phyloP scores from a whole-genome alignment of 2,329 filamentous ascomycete species.

The Pyricularia pennisetigena region DNA sequence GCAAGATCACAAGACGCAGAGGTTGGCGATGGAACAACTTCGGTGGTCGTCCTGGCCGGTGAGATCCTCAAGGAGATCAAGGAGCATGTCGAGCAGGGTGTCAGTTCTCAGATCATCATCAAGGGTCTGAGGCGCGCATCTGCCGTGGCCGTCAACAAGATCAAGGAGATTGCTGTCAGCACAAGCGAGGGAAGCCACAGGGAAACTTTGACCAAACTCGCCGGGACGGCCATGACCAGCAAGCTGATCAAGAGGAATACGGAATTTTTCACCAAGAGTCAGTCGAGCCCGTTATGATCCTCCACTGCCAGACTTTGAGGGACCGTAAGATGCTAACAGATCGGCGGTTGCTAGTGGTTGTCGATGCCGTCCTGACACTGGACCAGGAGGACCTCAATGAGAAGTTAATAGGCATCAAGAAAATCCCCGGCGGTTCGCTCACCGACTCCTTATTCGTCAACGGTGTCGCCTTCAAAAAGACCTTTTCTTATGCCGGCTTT shows the following conservation, averaged over 20 bases:
- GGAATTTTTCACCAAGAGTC: slow-evolving; percentile 95
- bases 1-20: slow-evolving; percentile 98
- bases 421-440: slow-evolving; percentile 90
- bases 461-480: slow-evolving; percentile 99
- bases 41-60: slow-evolving; percentile 92
- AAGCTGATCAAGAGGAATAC: slow-evolving; percentile 98
- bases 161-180: slow-evolving; percentile 92
- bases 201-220: slow-evolving; percentile 82
- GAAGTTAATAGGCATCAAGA: slow-evolving; percentile 96
- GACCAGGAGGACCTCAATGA: slow-evolving; percentile 97
- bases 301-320: not conserved
- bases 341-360: slow-evolving; percentile 62
- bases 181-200: slow-evolving; percentile 74
- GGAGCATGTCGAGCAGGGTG: slow-evolving; percentile 91
- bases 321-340: slow-evolving; percentile 12
- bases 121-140: slow-evolving; percentile 88
- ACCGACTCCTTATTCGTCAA: slow-evolving; percentile 96
- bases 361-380: slow-evolving; percentile 88
- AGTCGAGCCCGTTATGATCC: slow-evolving; percentile 16
- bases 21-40: slow-evolving; percentile 96
- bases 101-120: slow-evolving; percentile 95
- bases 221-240: slow-evolving; percentile 96
- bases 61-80: slow-evolving; percentile 96
- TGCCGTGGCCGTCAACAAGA: slow-evolving; percentile 91
- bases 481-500: slow-evolving; percentile 97